Conservation (phyloP, 2,329 filamentous ascomycete species). For the Talaromyces sp. region DNA sequence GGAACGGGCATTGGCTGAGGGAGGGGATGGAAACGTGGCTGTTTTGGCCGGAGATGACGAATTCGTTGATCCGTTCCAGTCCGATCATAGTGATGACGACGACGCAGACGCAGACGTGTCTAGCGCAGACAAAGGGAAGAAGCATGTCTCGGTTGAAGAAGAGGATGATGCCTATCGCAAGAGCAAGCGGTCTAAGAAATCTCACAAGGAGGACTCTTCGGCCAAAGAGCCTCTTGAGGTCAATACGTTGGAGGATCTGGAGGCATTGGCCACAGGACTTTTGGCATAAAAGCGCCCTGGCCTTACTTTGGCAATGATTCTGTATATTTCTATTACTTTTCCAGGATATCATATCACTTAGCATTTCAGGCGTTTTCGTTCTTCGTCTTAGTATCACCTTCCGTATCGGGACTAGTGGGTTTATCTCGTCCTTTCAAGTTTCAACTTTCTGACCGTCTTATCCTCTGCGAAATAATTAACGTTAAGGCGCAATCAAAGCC, state of each 20-base stretch:
- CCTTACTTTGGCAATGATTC: background rate
- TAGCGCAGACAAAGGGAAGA: conserved; percentile 35
- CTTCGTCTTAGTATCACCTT: background rate
- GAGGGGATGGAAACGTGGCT: conserved; percentile 28
- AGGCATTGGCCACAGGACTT: conserved; percentile 43
- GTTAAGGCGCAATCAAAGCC: too few species aligned
- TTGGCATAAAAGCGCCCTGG: conserved; percentile 22
- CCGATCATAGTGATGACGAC: conserved; percentile 17
- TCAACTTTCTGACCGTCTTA: too few species aligned
- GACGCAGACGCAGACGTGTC: conserved; percentile 18
- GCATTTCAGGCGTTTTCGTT: conserved; percentile 1
- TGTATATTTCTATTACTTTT: background rate
- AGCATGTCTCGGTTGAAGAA: conserved; percentile 30
- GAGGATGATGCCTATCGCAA: conserved; percentile 21
- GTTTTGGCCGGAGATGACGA: conserved; percentile 27
- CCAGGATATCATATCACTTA: background rate
- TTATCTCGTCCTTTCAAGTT: too few species aligned
- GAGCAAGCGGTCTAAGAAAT: conserved; percentile 24
- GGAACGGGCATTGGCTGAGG: conserved; percentile 34
- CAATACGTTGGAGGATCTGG: conserved; percentile 45
- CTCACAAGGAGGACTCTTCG: conserved; percentile 12
- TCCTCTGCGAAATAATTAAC: too few species aligned
- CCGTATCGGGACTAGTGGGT: background rate
- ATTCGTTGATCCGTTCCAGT: conserved; percentile 9
- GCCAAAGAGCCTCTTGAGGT: conserved; percentile 27